Evolutionary conservation across 208 protist species (phyloP).

Genomic region (Trypanosoma platydactyli): DNA sequence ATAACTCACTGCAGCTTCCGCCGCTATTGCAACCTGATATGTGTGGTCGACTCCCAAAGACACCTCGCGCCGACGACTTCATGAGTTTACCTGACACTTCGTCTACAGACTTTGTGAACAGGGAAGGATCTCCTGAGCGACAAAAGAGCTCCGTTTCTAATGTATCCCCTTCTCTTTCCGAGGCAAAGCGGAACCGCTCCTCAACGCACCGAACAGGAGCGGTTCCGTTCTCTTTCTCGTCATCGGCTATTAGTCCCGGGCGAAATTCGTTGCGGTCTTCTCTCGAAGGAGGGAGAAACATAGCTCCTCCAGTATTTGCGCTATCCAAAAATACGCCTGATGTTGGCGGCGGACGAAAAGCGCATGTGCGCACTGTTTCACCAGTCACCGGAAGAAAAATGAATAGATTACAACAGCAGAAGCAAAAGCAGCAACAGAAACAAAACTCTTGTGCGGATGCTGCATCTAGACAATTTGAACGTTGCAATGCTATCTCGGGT

Average conservation of each 20-base stretch:
- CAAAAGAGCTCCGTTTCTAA: not conserved
- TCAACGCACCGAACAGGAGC: not conserved
- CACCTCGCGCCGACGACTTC: slow-evolving; percentile 17
- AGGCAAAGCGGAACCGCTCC: not conserved
- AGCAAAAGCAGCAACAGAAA: not conserved
- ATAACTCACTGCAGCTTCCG: not conserved
- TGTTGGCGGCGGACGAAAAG: not conserved
- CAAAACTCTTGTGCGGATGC: not conserved
- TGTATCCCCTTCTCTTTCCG: not conserved
- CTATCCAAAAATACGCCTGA: not conserved
- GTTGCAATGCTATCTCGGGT: not conserved
- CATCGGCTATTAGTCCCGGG: not conserved
- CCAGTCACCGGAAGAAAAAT: not conserved
- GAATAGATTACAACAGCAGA: not conserved
- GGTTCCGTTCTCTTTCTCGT: not conserved
- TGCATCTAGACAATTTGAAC: not conserved
- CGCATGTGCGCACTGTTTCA: not conserved
- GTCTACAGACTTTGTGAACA: not conserved
- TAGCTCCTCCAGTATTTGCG: not conserved
- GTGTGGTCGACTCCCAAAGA: not conserved
- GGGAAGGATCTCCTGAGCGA: not conserved
- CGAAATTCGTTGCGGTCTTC: slow-evolving; percentile 8
- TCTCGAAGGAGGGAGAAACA: not conserved
- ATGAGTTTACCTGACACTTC: slow-evolving; percentile 2
- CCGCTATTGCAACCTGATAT: slow-evolving; percentile 6